Evolutionary conservation across 768 basidiomycete genomes (phyloP).

Genomic region (Naganishia onofrii): DNA sequence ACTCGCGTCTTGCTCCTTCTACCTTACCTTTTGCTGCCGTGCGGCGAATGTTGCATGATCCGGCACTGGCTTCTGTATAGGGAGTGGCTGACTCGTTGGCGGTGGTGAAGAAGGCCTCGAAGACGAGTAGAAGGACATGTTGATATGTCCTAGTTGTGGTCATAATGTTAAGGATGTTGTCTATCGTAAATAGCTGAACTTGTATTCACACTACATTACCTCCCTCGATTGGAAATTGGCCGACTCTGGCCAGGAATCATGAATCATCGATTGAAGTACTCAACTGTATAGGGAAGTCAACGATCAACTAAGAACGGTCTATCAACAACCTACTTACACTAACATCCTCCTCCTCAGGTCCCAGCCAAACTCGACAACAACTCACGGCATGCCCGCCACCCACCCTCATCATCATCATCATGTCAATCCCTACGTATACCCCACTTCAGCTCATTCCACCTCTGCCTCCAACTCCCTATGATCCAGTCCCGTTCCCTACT

Average conservation of each 20-base stretch:
- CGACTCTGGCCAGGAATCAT: no score
- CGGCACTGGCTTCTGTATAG: conserved; percentile 9
- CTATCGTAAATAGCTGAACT: no score
- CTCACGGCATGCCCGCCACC: not conserved
- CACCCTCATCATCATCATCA: conserved; percentile 17
- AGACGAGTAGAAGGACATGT: conserved; percentile 17
- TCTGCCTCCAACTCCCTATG: conserved; percentile 37
- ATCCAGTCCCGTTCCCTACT: conserved; percentile 47
- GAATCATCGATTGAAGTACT: no score
- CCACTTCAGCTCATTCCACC: conserved; percentile 49
- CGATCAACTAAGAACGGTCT: no score
- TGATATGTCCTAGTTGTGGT: not conserved
- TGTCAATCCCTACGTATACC: conserved; percentile 37
- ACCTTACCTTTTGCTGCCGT: conserved; percentile 12
- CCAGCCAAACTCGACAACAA: no score
- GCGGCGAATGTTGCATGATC: conserved; percentile 20
- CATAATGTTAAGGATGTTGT: no score
- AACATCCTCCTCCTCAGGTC: no score
- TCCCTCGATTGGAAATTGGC: no score
- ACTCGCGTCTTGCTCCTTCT: no score
- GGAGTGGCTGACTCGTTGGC: conserved; percentile 15
- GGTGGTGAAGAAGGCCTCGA: conserved; percentile 16
- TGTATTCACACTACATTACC: no score
- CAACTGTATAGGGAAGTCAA: no score
- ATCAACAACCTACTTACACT: no score